Percentiles rank a stretch among this genome's conserved stretches.
Conservation (phyloP, 2,329 filamentous ascomycete genomes). For the Pseudogymnoascus sp. region DNA sequence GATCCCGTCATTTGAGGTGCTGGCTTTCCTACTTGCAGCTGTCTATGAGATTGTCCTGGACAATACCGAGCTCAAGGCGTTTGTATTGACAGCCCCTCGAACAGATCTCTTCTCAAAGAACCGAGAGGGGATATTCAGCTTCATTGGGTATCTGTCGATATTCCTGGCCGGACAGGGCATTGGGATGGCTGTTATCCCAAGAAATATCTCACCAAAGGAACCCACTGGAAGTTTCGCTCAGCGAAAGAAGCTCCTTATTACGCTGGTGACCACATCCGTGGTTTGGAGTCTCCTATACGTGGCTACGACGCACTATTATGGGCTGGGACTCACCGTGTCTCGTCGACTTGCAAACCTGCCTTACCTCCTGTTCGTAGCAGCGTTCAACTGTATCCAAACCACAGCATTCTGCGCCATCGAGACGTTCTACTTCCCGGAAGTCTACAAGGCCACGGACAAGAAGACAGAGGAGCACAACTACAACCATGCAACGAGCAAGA, state of each 20-base stretch:
- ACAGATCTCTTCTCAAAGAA: slow-evolving; percentile 79
- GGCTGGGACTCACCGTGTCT: slow-evolving; percentile 70
- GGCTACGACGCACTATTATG: slow-evolving; percentile 63
- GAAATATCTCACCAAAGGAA: slow-evolving; percentile 39
- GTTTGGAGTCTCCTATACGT: slow-evolving; percentile 67
- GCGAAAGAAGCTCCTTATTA: slow-evolving; percentile 52
- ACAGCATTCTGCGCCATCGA: slow-evolving; percentile 73
- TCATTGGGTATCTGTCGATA: slow-evolving; percentile 87
- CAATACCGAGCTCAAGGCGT: slow-evolving; percentile 70
- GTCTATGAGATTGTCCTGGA: slow-evolving; percentile 72
- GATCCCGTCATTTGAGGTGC: slow-evolving; percentile 68
- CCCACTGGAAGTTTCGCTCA: slow-evolving; percentile 37
- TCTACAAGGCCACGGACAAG: slow-evolving; percentile 50
- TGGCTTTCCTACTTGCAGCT: slow-evolving; percentile 62
- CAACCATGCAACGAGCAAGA: slow-evolving; percentile 64
- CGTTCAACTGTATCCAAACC: slow-evolving; percentile 83
- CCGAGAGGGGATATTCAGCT: slow-evolving; percentile 91
- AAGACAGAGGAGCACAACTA: slow-evolving; percentile 58
- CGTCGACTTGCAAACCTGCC: slow-evolving; percentile 87
- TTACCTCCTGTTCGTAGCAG: slow-evolving; percentile 87
- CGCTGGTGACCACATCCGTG: slow-evolving; percentile 55
- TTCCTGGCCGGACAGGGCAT: slow-evolving; percentile 84
- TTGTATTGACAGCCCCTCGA: slow-evolving; percentile 74
- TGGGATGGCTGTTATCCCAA: slow-evolving; percentile 71
- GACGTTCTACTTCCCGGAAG: slow-evolving; percentile 65